phyloP scores from a whole-genome alignment of 2,329 filamentous ascomycete species.

The Knufia petricola region DNA sequence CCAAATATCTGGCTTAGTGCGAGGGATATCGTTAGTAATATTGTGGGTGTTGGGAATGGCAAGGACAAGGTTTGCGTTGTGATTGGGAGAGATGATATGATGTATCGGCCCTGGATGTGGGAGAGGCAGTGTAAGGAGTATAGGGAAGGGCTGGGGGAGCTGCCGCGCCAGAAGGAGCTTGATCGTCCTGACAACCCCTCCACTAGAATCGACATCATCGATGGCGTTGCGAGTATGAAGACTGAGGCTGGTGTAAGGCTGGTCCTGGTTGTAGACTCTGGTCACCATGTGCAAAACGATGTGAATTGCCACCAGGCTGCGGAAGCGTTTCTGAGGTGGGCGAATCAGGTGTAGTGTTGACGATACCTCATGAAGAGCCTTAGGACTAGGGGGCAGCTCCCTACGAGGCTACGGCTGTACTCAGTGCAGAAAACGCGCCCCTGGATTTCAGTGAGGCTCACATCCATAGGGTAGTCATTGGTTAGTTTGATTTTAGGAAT shows the following conservation, averaged over 20 bases:
- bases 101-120: slow-evolving; percentile 10
- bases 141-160: neutral
- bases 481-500: too few relatives aligned
- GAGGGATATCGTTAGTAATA: slow-evolving; percentile 7
- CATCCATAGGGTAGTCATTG: too few relatives aligned
- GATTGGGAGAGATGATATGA: slow-evolving; percentile 31
- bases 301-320: slow-evolving; percentile 41
- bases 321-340: slow-evolving; percentile 36
- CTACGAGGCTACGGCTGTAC: too few relatives aligned
- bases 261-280: slow-evolving; percentile 36
- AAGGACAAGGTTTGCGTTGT: slow-evolving; percentile 32
- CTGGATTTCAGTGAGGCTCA: too few relatives aligned
- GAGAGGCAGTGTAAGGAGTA: slow-evolving; percentile 10
- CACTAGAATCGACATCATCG: neutral
- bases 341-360: slow-evolving; percentile 24
- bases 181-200: neutral
- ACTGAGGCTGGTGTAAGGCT: slow-evolving; percentile 31
- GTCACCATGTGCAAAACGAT: slow-evolving; percentile 48
- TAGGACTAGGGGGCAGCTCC: too few relatives aligned
- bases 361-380: neutral
- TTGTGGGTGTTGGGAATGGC: slow-evolving; percentile 28
- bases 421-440: too few relatives aligned
- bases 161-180: slow-evolving; percentile 4
- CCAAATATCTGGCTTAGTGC: slow-evolving; percentile 7
- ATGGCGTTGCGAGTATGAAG: neutral